Percentiles rank a stretch among this genome's conserved stretches.
phyloP scores from a whole-genome alignment of 345 rosid species.

The Populus deltoides region DNA sequence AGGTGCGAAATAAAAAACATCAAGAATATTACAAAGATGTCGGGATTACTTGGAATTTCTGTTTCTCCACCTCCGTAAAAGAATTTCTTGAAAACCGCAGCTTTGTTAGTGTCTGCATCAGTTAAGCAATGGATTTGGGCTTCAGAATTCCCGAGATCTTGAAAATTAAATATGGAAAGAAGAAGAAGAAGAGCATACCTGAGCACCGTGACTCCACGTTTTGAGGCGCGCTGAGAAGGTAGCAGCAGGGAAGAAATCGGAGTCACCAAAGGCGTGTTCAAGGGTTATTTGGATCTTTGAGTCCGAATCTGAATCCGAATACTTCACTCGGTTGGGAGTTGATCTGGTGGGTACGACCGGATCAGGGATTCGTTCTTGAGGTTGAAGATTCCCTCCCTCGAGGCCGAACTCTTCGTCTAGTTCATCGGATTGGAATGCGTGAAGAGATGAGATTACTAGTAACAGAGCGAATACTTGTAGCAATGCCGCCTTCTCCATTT shows the following conservation, averaged over 20 bases:
- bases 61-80: conserved; percentile 60
- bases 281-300: conserved; percentile 91
- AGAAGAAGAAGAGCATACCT: conserved; percentile 38
- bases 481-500: not conserved
- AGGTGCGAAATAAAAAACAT: not conserved
- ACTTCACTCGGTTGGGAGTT: conserved; percentile 46
- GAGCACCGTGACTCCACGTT: conserved; percentile 76
- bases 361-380: conserved; percentile 38
- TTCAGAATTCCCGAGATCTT: no score
- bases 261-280: conserved; percentile 89
- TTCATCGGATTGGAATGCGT: conserved; percentile 80
- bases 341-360: conserved; percentile 30
- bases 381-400: conserved; percentile 44
- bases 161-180: not conserved
- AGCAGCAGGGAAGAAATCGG: conserved; percentile 76
- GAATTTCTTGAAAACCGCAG: conserved; percentile 75
- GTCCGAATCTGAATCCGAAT: conserved; percentile 77
- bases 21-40: no score
- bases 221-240: conserved; percentile 92
- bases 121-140: not conserved
- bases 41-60: conserved; percentile 56
- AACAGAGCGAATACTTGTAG: not conserved
- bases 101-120: conserved; percentile 74
- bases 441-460: not conserved
- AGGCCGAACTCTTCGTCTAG: conserved; percentile 87